phyloP scores from a whole-genome alignment of 352 stramenopile genomes.

The Globisporangium nunn region DNA sequence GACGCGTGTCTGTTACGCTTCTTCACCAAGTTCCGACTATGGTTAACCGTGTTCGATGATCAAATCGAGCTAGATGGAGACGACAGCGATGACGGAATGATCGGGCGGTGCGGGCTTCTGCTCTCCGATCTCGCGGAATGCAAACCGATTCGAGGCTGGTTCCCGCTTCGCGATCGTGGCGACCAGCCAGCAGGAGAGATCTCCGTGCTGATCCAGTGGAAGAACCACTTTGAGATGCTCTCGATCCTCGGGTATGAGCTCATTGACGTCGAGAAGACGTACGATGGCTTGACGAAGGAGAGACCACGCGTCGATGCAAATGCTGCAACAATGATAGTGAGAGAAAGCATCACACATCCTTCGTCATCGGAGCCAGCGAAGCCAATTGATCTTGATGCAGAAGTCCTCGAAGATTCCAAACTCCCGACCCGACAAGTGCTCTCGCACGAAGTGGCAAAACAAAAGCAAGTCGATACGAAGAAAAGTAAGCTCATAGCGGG shows the following conservation, averaged over 20 bases:
- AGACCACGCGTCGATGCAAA: neutral
- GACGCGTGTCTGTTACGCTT: constrained; percentile 75
- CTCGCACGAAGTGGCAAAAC: neutral
- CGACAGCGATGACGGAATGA: constrained; percentile 40
- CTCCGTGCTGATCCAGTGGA: constrained; percentile 69
- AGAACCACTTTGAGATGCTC: constrained; percentile 63
- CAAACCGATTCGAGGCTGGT: constrained; percentile 65
- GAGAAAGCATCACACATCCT: neutral
- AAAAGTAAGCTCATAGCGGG: neutral
- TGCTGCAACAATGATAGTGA: neutral
- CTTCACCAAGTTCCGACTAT: constrained; percentile 73
- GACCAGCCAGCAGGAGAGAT: constrained; percentile 58
- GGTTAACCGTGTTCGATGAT: constrained; percentile 86
- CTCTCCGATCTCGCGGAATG: constrained; percentile 66
- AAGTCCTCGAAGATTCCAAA: constrained; percentile 9
- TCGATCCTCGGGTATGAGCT: constrained; percentile 66
- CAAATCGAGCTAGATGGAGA: constrained; percentile 30
- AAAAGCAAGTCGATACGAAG: neutral
- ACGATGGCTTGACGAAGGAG: constrained; percentile 5
- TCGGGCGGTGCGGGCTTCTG: constrained; percentile 67
- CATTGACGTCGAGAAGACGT: constrained; percentile 37
- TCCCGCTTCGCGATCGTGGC: constrained; percentile 49
- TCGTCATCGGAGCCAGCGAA: neutral
- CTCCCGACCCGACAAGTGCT: neutral
- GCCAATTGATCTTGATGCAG: constrained; percentile 27